A percentile compares a stretch with the other conserved stretches of the same genome.
Evolutionary conservation across 352 stramenopile species (phyloP).

Genomic region (Phytophthora idaei): DNA sequence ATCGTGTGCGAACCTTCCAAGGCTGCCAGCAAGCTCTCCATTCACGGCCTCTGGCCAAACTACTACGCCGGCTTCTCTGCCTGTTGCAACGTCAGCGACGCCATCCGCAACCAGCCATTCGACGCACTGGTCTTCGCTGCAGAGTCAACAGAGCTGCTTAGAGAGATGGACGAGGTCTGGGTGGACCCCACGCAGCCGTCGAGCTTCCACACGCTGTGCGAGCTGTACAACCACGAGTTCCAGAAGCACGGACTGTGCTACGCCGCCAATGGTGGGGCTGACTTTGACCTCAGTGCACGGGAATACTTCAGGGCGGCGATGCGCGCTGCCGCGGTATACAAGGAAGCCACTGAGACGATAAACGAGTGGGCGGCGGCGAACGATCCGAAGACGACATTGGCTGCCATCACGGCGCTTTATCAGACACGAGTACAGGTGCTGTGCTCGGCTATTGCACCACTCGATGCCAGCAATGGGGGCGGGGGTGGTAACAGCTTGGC

Average conservation of each 20-base stretch:
- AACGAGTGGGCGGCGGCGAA: conserved; percentile 33
- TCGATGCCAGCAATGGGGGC: conserved; percentile 4
- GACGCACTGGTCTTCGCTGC: conserved; percentile 33
- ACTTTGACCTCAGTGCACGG: conserved; percentile 36
- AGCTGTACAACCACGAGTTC: conserved; percentile 90
- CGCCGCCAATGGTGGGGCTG: conserved; percentile 43
- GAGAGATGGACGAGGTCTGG: conserved; percentile 45
- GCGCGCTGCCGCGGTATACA: conserved; percentile 22
- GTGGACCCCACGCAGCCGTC: conserved; percentile 52
- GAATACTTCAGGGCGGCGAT: conserved; percentile 45
- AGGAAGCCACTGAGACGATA: conserved; percentile 34
- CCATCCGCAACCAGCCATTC: conserved; percentile 43
- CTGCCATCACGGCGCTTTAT: conserved; percentile 43
- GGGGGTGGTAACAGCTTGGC: conserved; percentile 35
- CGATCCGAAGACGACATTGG: conserved; percentile 33
- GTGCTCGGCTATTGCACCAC: conserved; percentile 36
- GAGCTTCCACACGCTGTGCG: conserved; percentile 56
- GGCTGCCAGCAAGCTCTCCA: conserved; percentile 40
- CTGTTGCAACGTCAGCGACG: conserved; percentile 53
- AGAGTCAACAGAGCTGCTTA: conserved; percentile 39
- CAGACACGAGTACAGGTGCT: conserved; percentile 41
- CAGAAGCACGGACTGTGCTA: conserved; percentile 89
- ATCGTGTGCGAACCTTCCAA: conserved; percentile 42
- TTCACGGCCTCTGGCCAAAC: conserved; percentile 66
- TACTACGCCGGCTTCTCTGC: conserved; percentile 45